Evolutionary conservation across 2,329 filamentous ascomycete species (phyloP).

Genomic region (Leptographium wingfieldii): DNA sequence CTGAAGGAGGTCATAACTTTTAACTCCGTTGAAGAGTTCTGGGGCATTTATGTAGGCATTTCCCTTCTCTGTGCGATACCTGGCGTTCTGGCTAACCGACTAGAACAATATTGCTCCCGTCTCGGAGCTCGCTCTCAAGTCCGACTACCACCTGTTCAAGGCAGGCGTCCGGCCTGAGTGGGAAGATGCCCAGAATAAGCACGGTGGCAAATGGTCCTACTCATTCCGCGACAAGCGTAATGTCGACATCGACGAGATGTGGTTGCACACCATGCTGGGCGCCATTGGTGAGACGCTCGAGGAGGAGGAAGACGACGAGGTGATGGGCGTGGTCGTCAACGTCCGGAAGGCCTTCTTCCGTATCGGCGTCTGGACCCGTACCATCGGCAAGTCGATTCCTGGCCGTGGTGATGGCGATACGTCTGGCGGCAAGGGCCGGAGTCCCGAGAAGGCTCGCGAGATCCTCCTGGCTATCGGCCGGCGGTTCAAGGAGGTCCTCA

Average conservation of each 20-base stretch:
- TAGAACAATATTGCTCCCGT: constrained; percentile 98
- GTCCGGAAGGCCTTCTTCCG: constrained; percentile 97
- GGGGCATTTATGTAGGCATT: constrained; percentile 87
- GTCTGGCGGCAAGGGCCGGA: constrained; percentile 65
- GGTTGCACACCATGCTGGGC: constrained; percentile 93
- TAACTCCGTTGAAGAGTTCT: constrained; percentile 98
- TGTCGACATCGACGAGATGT: constrained; percentile 86
- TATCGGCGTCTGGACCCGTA: constrained; percentile 94
- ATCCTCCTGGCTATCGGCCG: constrained; percentile 73
- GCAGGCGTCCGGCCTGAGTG: constrained; percentile 92
- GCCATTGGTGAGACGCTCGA: constrained; percentile 97
- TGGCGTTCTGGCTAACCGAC: neutral
- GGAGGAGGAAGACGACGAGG: constrained; percentile 84
- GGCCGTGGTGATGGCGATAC: constrained; percentile 61
- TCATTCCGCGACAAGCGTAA: constrained; percentile 92
- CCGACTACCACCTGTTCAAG: constrained; percentile 99
- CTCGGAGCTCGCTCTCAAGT: constrained; percentile 91
- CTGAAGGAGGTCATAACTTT: constrained; percentile 98
- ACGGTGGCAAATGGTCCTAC: constrained; percentile 98
- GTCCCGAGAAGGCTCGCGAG: constrained; percentile 70
- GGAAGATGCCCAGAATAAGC: constrained; percentile 98
- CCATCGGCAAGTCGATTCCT: constrained; percentile 73
- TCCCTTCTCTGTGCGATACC: neutral
- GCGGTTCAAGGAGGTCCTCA: constrained; percentile 85
- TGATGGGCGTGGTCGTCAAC: constrained; percentile 99